Evolutionary conservation across 805 yeast genomes (phyloP).

Genomic region (Teunomyces gatunensis): DNA sequence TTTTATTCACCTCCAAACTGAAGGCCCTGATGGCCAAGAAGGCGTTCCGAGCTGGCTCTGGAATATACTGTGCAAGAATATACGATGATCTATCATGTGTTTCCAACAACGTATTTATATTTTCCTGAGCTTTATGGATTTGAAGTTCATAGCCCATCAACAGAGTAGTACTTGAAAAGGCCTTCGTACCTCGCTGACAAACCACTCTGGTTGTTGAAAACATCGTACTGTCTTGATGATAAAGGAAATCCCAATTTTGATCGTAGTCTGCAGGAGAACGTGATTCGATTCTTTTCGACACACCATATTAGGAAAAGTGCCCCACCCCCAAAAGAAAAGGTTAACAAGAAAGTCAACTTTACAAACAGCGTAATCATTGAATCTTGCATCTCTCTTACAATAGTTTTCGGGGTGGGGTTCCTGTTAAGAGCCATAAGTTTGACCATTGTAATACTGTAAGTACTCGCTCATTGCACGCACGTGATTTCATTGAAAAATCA

Average conservation of each 20-base stretch:
- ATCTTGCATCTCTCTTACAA: no score
- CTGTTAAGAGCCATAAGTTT: no score
- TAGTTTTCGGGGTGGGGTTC: no score
- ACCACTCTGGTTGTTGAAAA: not conserved
- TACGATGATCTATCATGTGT: slow-evolving; percentile 61
- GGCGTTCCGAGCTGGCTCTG: slow-evolving; percentile 59
- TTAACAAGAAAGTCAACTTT: no score
- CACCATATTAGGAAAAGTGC: no score
- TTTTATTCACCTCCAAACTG: slow-evolving; percentile 59
- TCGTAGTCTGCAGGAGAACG: not conserved
- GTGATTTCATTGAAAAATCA: not conserved
- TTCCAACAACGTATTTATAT: slow-evolving; percentile 45
- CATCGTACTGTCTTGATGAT: not conserved
- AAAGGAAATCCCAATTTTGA: not conserved
- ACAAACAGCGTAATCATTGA: no score
- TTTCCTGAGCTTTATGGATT: slow-evolving; percentile 36
- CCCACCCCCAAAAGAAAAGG: no score
- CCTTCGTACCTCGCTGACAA: not conserved
- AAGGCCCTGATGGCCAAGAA: slow-evolving; percentile 65
- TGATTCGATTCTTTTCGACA: no score
- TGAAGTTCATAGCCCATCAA: slow-evolving; percentile 11
- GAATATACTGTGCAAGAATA: slow-evolving; percentile 66
- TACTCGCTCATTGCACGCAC: not conserved
- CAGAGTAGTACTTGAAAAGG: not conserved
- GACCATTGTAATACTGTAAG: no score